Base-by-base conservation (phyloP, 1,284 basidiomycete species). In the Trichosporon sp. region DNA sequence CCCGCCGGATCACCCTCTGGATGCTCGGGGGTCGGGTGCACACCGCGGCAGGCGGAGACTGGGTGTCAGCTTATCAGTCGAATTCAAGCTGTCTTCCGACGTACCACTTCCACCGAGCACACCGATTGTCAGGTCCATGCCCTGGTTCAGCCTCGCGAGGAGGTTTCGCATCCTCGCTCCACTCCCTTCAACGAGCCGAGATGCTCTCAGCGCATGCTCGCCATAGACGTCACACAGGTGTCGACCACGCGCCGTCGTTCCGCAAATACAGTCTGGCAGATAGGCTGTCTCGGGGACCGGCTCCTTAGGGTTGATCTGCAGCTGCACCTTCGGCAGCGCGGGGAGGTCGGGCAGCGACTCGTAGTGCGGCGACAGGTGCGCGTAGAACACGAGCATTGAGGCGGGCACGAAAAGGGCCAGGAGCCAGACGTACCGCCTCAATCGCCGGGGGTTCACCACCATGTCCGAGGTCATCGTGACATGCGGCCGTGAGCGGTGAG, bases 41-140 rank as follows among this genome's bases (percentile, higher is more conserved):
- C 76, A 16, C 81, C 82, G 26, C 81, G 81, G 69, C 83, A 84
- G 8, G 83, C 83, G 3, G 81, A 83, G 1, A 84, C 83, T 83
- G 66, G 4, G 8, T 21, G 69, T 70, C 69, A 76, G 75, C 71
- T 5, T 26, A 26, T 26, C 26, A 26, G 26, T 26, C 21, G 38
- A 8, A 4, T 14, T 11, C 6, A 67, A 26, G 76, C 81, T 73
- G 38, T 40, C 8, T 2, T 40, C 12, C 10, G 2, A 40, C 38
- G 11, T 72, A 84, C 82, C 81, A 70, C 81, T 82, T 4, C 83
- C 83, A 5, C 83, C 83, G 14, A 84, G 69, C 7, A 84, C 75
- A 32, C 83, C 83, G 11, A 84, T 76, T 61, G 81, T 82, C 46
- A 84, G 12, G 14, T 67, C 67, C 40, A 75, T 40, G 0, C 80